Conservation (phyloP, 495 filamentous ascomycete genomes). For the Daldinia concentrica region DNA sequence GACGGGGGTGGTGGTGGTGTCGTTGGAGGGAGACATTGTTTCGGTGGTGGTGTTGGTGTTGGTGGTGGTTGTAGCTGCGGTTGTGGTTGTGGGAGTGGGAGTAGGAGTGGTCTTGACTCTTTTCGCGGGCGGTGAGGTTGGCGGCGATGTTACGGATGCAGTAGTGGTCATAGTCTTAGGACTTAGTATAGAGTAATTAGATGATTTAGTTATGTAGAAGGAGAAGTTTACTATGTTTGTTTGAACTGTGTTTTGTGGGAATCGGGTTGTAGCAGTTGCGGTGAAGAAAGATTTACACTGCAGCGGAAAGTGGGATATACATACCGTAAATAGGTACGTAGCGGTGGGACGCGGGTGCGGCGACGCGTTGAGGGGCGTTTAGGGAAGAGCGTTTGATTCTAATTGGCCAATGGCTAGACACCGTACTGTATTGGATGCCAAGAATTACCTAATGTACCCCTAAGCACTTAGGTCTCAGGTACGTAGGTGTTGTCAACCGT, state of each 20-base stretch:
- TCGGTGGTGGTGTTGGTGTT: conserved; percentile 24
- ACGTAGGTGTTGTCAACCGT: not conserved
- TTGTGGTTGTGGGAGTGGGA: not conserved
- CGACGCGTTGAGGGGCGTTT: conserved; percentile 33
- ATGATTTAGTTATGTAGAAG: conserved; percentile 10
- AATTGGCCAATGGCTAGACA: conserved; percentile 37
- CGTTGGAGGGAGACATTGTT: conserved; percentile 24
- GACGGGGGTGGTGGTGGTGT: conserved; percentile 20
- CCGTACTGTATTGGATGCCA: not conserved
- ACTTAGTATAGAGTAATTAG: not conserved
- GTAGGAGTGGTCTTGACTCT: conserved; percentile 54
- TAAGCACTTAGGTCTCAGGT: not conserved
- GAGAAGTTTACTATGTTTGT: not conserved
- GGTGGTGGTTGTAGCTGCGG: not conserved
- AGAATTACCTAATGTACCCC: not conserved
- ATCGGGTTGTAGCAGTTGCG: conserved; percentile 25
- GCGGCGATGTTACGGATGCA: conserved; percentile 54
- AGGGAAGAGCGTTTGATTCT: not conserved
- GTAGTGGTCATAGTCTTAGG: conserved; percentile 62
- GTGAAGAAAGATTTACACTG: conserved; percentile 22
- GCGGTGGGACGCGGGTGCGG: conserved; percentile 44
- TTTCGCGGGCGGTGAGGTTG: conserved; percentile 59
- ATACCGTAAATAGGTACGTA: conserved; percentile 7
- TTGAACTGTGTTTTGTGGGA: not conserved
- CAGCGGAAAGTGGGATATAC: conserved; percentile 32